A percentile compares a stretch with the other conserved stretches of the same genome.
Conservation (phyloP, 1,284 basidiomycete genomes). For the Irpex lacteus region DNA sequence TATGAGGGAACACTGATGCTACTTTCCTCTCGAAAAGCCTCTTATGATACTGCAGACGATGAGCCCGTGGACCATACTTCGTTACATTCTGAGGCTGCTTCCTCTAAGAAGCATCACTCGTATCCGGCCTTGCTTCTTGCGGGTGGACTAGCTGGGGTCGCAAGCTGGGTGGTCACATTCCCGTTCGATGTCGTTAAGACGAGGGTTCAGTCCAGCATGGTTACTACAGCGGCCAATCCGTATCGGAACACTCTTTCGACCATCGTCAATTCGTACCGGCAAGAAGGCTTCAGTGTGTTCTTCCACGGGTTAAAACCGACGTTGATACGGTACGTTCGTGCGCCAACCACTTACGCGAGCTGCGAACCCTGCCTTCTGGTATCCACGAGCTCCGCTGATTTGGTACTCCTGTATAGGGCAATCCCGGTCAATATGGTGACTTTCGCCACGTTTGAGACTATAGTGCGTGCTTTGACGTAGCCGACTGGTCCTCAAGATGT, state of each 20-base stretch:
- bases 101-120: conserved; percentile 39
- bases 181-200: conserved; percentile 88
- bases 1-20: conserved; percentile 77
- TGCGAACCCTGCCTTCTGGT: no score
- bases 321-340: conserved; percentile 60
- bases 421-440: conserved; percentile 59
- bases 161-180: conserved; percentile 75
- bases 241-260: conserved; percentile 59
- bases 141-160: conserved; percentile 76
- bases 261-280: conserved; percentile 56
- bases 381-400: background rate
- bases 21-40: conserved; percentile 35
- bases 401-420: conserved; percentile 26
- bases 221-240: conserved; percentile 57
- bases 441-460: conserved; percentile 49
- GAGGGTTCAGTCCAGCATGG: conserved; percentile 61
- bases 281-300: conserved; percentile 68
- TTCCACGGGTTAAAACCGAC: conserved; percentile 77
- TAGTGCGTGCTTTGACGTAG: conserved; percentile 37
- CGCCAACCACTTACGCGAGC: no score
- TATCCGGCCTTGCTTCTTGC: conserved; percentile 69
- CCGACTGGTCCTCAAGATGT: no score
- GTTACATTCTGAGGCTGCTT: conserved; percentile 45
- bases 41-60: background rate
- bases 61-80: conserved; percentile 25